These are phyloP conservation scores for Escallonia rubra DNA, from an alignment of 129 eudicot species.

Conservation along the genomic window DNA sequence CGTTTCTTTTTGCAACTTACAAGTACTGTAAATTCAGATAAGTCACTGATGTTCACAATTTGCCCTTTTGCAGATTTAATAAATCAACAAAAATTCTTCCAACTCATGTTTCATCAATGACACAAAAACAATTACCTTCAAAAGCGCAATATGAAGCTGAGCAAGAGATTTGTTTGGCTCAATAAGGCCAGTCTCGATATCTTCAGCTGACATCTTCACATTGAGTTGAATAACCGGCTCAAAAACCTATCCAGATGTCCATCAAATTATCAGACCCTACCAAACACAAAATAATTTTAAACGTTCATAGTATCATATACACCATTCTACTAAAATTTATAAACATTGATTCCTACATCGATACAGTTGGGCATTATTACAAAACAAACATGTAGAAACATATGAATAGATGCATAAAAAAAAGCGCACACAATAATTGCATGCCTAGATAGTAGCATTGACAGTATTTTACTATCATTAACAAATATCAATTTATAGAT, in stretches of 20 bases:
- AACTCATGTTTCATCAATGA: neutral
- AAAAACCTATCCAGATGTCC: constrained; percentile 52
- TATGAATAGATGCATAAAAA: too few species aligned
- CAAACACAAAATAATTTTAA: neutral
- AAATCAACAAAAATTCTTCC: too few species aligned
- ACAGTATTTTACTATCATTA: too few species aligned
- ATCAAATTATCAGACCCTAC: constrained; percentile 1
- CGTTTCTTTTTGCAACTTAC: neutral
- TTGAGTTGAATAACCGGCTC: constrained; percentile 56
- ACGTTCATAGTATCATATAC: neutral
- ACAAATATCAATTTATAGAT: too few species aligned
- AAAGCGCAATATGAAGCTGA: constrained; percentile 57
- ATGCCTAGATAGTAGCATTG: neutral
- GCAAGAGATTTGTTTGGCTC: constrained; percentile 49
- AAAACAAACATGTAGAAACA: too few species aligned
- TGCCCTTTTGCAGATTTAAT: too few species aligned
- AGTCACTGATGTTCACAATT: neutral
- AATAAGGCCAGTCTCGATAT: constrained; percentile 67
- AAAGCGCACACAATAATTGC: neutral
- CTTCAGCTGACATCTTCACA: constrained; percentile 73
- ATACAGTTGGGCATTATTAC: too few species aligned
- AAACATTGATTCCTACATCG: too few species aligned
- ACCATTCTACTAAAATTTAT: neutral
- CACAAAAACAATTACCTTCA: constrained; percentile 52
- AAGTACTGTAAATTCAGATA: neutral